Evolutionary conservation across 805 yeast genomes (phyloP), one percentile per base, ranked within the genome.

Genomic region (Wickerhamiella shivajii): DNA sequence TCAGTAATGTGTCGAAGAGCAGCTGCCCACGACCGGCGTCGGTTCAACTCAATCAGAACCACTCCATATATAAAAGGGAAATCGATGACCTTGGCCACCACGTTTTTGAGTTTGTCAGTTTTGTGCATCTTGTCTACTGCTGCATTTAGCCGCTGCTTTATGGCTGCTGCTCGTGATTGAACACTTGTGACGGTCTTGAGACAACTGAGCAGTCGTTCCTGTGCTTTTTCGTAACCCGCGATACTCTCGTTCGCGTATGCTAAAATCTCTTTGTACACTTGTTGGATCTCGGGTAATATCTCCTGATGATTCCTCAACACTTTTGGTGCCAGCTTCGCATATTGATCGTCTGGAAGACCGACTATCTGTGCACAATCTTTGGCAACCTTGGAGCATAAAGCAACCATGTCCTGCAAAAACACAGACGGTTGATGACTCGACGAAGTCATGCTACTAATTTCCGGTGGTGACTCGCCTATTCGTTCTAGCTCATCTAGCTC

Each of bases 1-100:
- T 74, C 84, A 18, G 71, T 53, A 16, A 47, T 40, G 6, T 37
- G 44, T 20, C 47, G 40, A 2, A 47, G 45, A 14, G 41, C 34
- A 5, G 36, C 37, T 13, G 35, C 28, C 60, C 60, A 56, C 12
- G 42, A 45, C 2, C 34, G 33, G 6, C 63, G 47, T 10, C 61
- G 49, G 16, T 43, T 33, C 12, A 37, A 37, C 41, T 59, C 64
- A 6, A 59, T 44, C 22, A 59, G 44, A 22, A 52, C 28, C 12
- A 51, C 52, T 9, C 64, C 64, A 27, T 47, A 55, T 12, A 59
- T 40, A 35, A 55, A 51, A 23, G 62, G 61, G 29, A 57, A 27
- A 31, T 54, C 59, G 18, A 54, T 44, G 30, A 51, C 56, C 18
- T 45, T 45, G 29, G 56, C 58, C 6, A 56, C 50, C 16, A 37